Conservation (phyloP, 1,284 basidiomycete genomes). For the Ustilago loliicola region DNA sequence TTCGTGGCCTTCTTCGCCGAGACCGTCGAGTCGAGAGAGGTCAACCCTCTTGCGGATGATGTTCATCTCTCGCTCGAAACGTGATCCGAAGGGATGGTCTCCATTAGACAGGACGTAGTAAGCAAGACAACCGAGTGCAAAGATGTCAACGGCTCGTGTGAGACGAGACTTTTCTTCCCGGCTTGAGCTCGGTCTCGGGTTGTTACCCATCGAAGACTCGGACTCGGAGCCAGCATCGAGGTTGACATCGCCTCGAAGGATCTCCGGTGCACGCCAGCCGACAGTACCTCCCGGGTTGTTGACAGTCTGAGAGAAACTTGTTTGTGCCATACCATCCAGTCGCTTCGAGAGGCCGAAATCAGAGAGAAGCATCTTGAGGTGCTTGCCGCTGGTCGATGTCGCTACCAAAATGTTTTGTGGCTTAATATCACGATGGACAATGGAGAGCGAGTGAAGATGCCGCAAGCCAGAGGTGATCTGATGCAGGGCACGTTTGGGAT, state of each 20-base stretch:
- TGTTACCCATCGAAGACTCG: constrained; percentile 54
- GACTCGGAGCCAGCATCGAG: constrained; percentile 58
- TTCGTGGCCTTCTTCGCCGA: constrained; percentile 67
- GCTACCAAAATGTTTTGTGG: constrained; percentile 95
- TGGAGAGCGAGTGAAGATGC: constrained; percentile 93
- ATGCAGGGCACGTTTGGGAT: constrained; percentile 86
- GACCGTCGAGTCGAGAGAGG: constrained; percentile 55
- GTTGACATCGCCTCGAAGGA: constrained; percentile 61
- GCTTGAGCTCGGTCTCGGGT: constrained; percentile 16
- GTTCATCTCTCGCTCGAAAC: constrained; percentile 69
- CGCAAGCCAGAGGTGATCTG: constrained; percentile 90
- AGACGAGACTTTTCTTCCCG: constrained; percentile 56
- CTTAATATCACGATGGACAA: constrained; percentile 98
- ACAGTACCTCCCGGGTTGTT: constrained; percentile 68
- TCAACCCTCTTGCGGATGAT: constrained; percentile 61
- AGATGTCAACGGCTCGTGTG: constrained; percentile 68
- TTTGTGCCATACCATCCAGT: constrained; percentile 66
- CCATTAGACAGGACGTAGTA: constrained; percentile 69
- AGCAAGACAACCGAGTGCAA: constrained; percentile 68
- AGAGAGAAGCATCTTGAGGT: constrained; percentile 68
- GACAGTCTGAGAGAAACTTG: constrained; percentile 67
- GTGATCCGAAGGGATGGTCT: constrained; percentile 67
- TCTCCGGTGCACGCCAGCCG: constrained; percentile 69
- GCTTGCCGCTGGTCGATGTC: constrained; percentile 49
- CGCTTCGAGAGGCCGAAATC: constrained; percentile 69